These are phyloP conservation scores for Candida stauntonica DNA, from an alignment of 805 yeast species.

Conservation along the genomic window DNA sequence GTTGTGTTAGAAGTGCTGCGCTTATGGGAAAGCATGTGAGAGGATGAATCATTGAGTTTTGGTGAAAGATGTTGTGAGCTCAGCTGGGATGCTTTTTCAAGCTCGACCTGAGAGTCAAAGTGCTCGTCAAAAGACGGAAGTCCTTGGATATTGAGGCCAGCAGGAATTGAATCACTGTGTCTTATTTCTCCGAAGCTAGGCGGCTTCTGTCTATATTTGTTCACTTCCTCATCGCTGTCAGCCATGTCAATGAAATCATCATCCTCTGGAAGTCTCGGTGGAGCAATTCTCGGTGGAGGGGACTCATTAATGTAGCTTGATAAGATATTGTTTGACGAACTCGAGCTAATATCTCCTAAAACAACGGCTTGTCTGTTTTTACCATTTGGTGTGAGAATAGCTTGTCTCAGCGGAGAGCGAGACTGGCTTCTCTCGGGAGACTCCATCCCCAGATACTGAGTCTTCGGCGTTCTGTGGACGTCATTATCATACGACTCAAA, in stretches of 20 bases:
- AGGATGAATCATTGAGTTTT: not conserved
- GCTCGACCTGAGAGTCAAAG: constrained; percentile 3
- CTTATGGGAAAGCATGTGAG: not conserved
- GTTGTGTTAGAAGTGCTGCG: constrained; percentile 1
- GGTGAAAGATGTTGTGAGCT: not conserved
- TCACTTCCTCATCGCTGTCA: constrained; percentile 17
- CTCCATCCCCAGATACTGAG: constrained; percentile 5
- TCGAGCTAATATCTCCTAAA: constrained; percentile 21
- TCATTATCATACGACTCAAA: not conserved
- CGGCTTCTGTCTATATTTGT: constrained; percentile 13
- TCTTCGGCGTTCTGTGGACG: constrained; percentile 1
- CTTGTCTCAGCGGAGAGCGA: constrained; percentile 20
- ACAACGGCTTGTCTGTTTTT: constrained; percentile 26
- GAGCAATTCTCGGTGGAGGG: constrained; percentile 21
- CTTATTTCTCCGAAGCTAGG: constrained; percentile 19
- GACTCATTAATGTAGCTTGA: constrained; percentile 23
- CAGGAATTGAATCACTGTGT: constrained; percentile 20
- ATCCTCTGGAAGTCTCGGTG: constrained; percentile 16
- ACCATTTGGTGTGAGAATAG: constrained; percentile 18
- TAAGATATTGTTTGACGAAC: constrained; percentile 23
- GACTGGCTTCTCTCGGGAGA: constrained; percentile 7
- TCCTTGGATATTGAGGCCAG: constrained; percentile 22
- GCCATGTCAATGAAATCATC: constrained; percentile 18
- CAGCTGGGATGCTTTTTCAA: not conserved
- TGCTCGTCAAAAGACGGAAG: constrained; percentile 18